Evolutionary conservation across 768 basidiomycete genomes (phyloP).

Genomic region (Suillus weaverae): DNA sequence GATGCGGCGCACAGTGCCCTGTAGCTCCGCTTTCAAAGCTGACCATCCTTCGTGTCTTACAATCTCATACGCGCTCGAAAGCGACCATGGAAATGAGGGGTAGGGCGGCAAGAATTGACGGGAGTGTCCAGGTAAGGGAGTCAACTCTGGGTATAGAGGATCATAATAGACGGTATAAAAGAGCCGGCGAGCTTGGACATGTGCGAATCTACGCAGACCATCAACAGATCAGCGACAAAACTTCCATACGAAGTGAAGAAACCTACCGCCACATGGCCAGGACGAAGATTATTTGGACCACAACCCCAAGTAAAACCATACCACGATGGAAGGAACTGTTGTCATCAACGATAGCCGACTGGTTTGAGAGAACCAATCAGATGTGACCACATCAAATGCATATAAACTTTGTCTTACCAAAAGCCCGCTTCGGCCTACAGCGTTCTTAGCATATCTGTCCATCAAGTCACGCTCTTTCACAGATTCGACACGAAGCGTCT

Average conservation of each 20-base stretch:
- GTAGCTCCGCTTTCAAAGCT: constrained; percentile 37
- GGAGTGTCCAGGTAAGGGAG: constrained; percentile 42
- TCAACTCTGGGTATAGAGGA: constrained; percentile 72
- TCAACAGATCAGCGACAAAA: constrained; percentile 8
- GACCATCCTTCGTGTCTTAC: constrained; percentile 43
- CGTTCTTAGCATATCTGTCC: constrained; percentile 35
- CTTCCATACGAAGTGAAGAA: constrained; percentile 1
- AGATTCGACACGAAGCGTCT: constrained; percentile 43
- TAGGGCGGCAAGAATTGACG: constrained; percentile 32
- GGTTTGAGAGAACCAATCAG: constrained; percentile 9
- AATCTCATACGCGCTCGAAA: constrained; percentile 37
- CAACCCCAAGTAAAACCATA: constrained; percentile 37
- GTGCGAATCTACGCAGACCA: constrained; percentile 40
- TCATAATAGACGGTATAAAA: constrained; percentile 80
- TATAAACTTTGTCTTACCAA: constrained; percentile 34
- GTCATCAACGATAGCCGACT: constrained; percentile 23
- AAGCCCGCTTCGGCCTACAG: constrained; percentile 36
- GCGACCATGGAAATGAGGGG: constrained; percentile 39
- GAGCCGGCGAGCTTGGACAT: constrained; percentile 48
- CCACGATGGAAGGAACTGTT: constrained; percentile 25
- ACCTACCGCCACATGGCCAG: constrained; percentile 61
- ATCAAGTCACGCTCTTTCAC: constrained; percentile 35
- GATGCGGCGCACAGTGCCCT: constrained; percentile 39
- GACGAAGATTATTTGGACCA: constrained; percentile 47
- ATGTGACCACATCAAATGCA: constrained; percentile 4